These are phyloP conservation scores for Russula foetens DNA, from an alignment of 768 basidiomycete genomes.

Conservation along the genomic window DNA sequence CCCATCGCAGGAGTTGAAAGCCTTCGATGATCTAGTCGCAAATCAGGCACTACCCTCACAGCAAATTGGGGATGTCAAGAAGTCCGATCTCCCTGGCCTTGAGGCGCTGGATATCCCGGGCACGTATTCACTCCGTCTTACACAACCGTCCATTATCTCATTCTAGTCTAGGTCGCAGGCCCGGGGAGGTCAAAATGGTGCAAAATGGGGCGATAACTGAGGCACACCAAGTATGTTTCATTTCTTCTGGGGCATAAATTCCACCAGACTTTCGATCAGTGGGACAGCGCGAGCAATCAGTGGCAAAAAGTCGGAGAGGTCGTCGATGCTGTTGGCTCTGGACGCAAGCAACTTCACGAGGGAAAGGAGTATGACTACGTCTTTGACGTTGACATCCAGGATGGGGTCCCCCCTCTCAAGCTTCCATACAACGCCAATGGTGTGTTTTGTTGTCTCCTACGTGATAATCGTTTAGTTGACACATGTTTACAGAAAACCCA, in stretches of 20 bases:
- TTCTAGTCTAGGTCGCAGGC: slow-evolving; percentile 61
- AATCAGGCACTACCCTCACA: slow-evolving; percentile 75
- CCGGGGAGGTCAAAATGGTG: slow-evolving; percentile 92
- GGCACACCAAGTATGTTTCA: slow-evolving; percentile 70
- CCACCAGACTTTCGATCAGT: slow-evolving; percentile 38
- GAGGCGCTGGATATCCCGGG: slow-evolving; percentile 73
- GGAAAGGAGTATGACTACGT: slow-evolving; percentile 98
- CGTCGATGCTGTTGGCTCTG: slow-evolving; percentile 86
- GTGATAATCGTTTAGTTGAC: neutral
- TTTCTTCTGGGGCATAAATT: neutral
- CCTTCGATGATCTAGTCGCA: slow-evolving; percentile 68
- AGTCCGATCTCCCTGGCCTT: slow-evolving; percentile 78
- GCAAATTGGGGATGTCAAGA: slow-evolving; percentile 85
- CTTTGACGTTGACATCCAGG: slow-evolving; percentile 96
- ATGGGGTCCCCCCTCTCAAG: slow-evolving; percentile 87
- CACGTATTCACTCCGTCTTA: slow-evolving; percentile 26
- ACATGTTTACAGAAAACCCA: slow-evolving; percentile 63
- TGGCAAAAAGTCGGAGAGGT: slow-evolving; percentile 98
- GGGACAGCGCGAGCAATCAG: slow-evolving; percentile 56
- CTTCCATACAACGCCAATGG: slow-evolving; percentile 89
- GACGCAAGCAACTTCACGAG: slow-evolving; percentile 84
- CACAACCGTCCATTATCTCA: neutral
- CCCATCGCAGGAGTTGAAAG: slow-evolving; percentile 49
- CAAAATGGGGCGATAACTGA: slow-evolving; percentile 74
- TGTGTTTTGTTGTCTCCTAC: slow-evolving; percentile 28